Evolutionary conservation across 2,329 filamentous ascomycete genomes (phyloP).

Genomic region (Apiospora koreana): DNA sequence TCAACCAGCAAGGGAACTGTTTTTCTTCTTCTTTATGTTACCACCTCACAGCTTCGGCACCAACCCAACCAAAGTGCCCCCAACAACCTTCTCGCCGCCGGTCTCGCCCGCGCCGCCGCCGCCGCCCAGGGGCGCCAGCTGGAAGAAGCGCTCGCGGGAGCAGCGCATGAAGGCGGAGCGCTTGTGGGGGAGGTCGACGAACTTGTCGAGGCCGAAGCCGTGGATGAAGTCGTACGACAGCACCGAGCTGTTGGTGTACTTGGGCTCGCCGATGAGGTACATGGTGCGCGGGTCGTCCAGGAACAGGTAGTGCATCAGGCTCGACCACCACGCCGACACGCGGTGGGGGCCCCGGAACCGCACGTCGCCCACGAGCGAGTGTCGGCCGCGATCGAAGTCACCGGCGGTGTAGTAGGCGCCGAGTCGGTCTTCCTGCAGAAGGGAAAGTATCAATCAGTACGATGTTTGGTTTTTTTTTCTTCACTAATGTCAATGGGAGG

Average conservation of each 20-base stretch:
- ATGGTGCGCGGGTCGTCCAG: slow-evolving; percentile 61
- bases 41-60: slow-evolving; percentile 52
- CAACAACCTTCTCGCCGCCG: slow-evolving; percentile 49
- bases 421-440: slow-evolving; percentile 52
- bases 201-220: slow-evolving; percentile 71
- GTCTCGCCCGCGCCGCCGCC: not conserved
- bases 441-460: not conserved
- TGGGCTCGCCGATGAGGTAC: slow-evolving; percentile 68
- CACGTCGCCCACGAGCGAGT: slow-evolving; percentile 60
- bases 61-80: slow-evolving; percentile 53
- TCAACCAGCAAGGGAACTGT: not conserved
- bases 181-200: slow-evolving; percentile 73
- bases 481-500: not conserved
- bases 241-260: slow-evolving; percentile 68
- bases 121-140: slow-evolving; percentile 60
- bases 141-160: slow-evolving; percentile 69
- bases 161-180: slow-evolving; percentile 67
- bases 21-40: not conserved
- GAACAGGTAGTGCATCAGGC: slow-evolving; percentile 63
- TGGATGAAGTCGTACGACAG: slow-evolving; percentile 75
- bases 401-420: slow-evolving; percentile 56
- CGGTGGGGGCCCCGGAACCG: slow-evolving; percentile 61
- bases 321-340: slow-evolving; percentile 63
- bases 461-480: not conserved
- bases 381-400: slow-evolving; percentile 60